Evolutionary conservation across 2,329 filamentous ascomycete genomes (phyloP), one percentile per base, ranked within the genome.

Genomic region (Claviceps arundinis): DNA sequence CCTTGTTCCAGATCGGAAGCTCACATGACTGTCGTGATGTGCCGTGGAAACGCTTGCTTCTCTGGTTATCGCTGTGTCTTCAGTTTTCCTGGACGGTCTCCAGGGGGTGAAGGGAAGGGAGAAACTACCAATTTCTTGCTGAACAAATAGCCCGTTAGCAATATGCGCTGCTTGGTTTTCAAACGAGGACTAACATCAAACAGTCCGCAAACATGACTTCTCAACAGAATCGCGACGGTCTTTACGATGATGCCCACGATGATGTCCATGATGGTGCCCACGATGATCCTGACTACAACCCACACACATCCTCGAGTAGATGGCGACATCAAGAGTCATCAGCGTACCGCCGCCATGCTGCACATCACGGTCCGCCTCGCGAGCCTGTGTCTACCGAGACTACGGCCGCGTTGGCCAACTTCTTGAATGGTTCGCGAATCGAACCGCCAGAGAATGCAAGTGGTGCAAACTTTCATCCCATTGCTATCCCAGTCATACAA

Each of bases 281-380:
- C 37, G 40, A 55, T 38, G 50, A 52, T 34, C 11, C 50, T 9
- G 53, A 64, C 51, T 66, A 61, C 53, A 80, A 82, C 59, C 77
- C 75, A 2, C 68, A 82, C 60, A 73, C 75, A 40, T 83, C 80
- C 8, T 60, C 73, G 42, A 81, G 69, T 61, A 70, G 70, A 58
- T 84, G 81, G 81, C 75, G 80, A 52, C 81, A 84, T 61, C 77
- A 82, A 61, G 81, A 84, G 62, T 83, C 80, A 1, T 69, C 70
- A 13, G 70, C 77, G 37, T 84, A 72, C 60, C 71, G 72, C 48
- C 71, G 72, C 49, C 68, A 75, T 61, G 77, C 76, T 37, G 70
- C 54, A 17, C 59, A 62, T 13, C 58, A 58, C 37, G 60, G 56
- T 40, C 52, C 61, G 34, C 61, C 61, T 30, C 64, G 64, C 54